phyloP scores from a whole-genome alignment of 2,329 filamentous ascomycete genomes.

The Neonectria hederae region DNA sequence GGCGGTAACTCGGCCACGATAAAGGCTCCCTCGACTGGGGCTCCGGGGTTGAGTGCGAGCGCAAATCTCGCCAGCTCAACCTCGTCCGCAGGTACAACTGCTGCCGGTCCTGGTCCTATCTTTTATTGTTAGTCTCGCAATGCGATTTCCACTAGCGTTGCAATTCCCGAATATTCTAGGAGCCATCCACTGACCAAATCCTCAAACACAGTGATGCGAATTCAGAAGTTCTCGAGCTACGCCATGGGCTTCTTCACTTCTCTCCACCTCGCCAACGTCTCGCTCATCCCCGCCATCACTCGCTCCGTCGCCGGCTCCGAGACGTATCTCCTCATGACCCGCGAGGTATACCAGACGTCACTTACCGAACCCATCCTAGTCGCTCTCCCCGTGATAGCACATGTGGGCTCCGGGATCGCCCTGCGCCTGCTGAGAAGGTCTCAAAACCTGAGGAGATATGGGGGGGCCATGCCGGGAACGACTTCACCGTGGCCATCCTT shows the following conservation, averaged over 20 bases:
- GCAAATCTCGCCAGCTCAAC: slow-evolving; percentile 31
- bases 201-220: slow-evolving; percentile 53
- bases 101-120: slow-evolving; percentile 70
- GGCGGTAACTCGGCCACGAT: slow-evolving; percentile 45
- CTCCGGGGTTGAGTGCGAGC: slow-evolving; percentile 67
- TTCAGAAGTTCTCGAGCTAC: slow-evolving; percentile 92
- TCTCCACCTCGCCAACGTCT: slow-evolving; percentile 83
- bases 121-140: slow-evolving; percentile 74
- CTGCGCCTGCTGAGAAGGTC: slow-evolving; percentile 79
- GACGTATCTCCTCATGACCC: slow-evolving; percentile 86
- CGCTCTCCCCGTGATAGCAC: slow-evolving; percentile 75
- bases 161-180: neutral
- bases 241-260: slow-evolving; percentile 79
- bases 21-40: slow-evolving; percentile 55
- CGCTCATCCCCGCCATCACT: slow-evolving; percentile 79
- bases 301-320: slow-evolving; percentile 79
- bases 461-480: slow-evolving; percentile 68
- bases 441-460: slow-evolving; percentile 78
- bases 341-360: slow-evolving; percentile 90
- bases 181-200: slow-evolving; percentile 12
- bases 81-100: slow-evolving; percentile 9
- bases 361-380: slow-evolving; percentile 83
- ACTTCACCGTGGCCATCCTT: slow-evolving; percentile 71
- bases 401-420: slow-evolving; percentile 80
- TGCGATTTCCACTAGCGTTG: neutral